Percentiles rank a stretch among this genome's conserved stretches.
Evolutionary conservation across 2,329 filamentous ascomycete species (phyloP).

Genomic region (Cladobotryum mycophilum): DNA sequence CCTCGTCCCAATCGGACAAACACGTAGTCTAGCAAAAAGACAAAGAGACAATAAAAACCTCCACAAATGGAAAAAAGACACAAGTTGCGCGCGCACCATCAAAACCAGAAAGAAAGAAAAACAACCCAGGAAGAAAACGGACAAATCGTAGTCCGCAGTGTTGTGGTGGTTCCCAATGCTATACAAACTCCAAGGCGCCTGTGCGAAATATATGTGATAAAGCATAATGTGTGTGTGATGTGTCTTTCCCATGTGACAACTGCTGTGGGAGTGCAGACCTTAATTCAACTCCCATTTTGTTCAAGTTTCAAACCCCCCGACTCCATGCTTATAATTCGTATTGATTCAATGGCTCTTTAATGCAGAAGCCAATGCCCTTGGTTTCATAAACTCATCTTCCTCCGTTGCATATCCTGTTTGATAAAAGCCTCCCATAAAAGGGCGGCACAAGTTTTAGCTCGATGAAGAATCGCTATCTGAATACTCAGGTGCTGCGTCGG

Average conservation of each 20-base stretch:
- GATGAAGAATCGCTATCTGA: conserved; percentile 6
- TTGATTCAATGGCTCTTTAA: neutral
- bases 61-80: neutral
- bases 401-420: neutral
- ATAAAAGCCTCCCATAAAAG: neutral
- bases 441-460: conserved; percentile 1
- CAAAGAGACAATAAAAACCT: neutral
- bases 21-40: neutral
- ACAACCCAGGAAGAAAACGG: neutral
- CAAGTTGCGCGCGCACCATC: neutral
- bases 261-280: neutral
- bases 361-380: neutral
- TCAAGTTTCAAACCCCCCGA: neutral
- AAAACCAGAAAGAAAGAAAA: neutral
- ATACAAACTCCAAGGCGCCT: conserved; percentile 19
- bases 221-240: neutral
- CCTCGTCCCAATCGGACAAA: no score
- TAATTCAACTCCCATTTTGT: neutral
- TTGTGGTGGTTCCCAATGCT: conserved; percentile 16
- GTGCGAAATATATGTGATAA: conserved; percentile 9
- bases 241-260: no score
- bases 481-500: conserved; percentile 13
- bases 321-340: conserved; percentile 3
- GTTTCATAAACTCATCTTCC: conserved; percentile 5
- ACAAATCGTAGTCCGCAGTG: neutral